Evolutionary conservation across 257 asterid genomes (phyloP).

Genomic region (Schizonepeta tenuifolia): DNA sequence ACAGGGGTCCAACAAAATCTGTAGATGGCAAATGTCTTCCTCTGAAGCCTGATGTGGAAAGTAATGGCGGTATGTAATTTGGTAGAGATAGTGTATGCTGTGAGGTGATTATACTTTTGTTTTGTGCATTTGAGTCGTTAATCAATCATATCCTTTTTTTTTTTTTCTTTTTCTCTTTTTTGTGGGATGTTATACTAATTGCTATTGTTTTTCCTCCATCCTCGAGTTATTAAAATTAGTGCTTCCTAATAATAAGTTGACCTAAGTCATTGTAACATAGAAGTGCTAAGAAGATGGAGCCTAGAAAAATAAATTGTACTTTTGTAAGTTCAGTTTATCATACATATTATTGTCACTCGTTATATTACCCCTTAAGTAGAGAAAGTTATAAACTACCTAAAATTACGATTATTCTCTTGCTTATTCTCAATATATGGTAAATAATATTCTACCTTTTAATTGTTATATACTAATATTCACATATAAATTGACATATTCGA

Average conservation of each 20-base stretch:
- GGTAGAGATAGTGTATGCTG: background rate
- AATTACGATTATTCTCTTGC: background rate
- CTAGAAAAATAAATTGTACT: background rate
- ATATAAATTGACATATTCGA: background rate
- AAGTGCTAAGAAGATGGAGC: background rate
- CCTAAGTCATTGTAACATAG: conserved; percentile 7
- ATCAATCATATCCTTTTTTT: background rate
- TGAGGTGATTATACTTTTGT: background rate
- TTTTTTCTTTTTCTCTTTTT: no score
- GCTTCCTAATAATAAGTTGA: conserved; percentile 5
- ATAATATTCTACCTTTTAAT: background rate
- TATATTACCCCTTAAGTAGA: background rate
- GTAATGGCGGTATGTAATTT: conserved; percentile 35
- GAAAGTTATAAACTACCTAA: background rate
- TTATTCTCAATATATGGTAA: background rate
- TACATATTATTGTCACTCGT: background rate
- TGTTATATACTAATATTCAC: background rate
- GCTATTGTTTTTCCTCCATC: background rate
- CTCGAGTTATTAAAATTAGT: conserved; percentile 6
- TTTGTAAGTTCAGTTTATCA: background rate
- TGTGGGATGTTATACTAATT: background rate
- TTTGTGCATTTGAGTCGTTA: background rate
- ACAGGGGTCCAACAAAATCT: conserved; percentile 50
- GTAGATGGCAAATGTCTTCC: conserved; percentile 39
- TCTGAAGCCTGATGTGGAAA: background rate